Conservation (phyloP, 2,329 filamentous ascomycete species). For the Metarhizium robertsii region DNA sequence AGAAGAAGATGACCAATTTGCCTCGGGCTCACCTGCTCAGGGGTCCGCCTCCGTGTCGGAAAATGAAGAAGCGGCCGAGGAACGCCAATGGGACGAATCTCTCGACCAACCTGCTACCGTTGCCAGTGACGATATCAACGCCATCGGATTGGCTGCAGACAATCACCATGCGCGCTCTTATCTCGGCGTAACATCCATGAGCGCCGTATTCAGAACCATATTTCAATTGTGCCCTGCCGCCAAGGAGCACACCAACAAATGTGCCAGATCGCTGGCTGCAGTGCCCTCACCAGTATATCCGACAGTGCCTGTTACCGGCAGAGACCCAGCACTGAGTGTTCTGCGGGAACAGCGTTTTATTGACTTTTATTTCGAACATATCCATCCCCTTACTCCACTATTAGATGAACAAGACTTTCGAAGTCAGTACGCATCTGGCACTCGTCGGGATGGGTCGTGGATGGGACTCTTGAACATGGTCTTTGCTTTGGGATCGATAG, state of each 20-base stretch:
- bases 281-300: slow-evolving; percentile 18
- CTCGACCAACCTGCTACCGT: slow-evolving; percentile 4
- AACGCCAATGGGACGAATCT: slow-evolving; percentile 11
- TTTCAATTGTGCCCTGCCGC: slow-evolving; percentile 22
- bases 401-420: too few species aligned
- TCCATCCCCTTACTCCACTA: slow-evolving; percentile 31
- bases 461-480: slow-evolving; percentile 53
- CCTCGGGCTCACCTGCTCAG: too few species aligned
- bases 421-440: slow-evolving; percentile 39
- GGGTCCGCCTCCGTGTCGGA: too few species aligned
- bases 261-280: slow-evolving; percentile 14
- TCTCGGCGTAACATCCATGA: slow-evolving; percentile 55
- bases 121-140: slow-evolving; percentile 20
- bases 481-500: slow-evolving; percentile 51
- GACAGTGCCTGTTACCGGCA: slow-evolving; percentile 24
- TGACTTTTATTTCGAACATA: slow-evolving; percentile 52
- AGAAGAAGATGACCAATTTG: slow-evolving; percentile 13
- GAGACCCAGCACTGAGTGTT: slow-evolving; percentile 31
- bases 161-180: slow-evolving; percentile 46
- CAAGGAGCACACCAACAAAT: slow-evolving; percentile 17
- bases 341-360: slow-evolving; percentile 32
- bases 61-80: too few species aligned
- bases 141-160: slow-evolving; percentile 36
- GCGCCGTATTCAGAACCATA: slow-evolving; percentile 52
- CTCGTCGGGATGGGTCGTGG: slow-evolving; percentile 47